A percentile compares a stretch with the other conserved stretches of the same genome.
Conservation (phyloP, 495 filamentous ascomycete genomes). For the Jackrogersella multiformis region DNA sequence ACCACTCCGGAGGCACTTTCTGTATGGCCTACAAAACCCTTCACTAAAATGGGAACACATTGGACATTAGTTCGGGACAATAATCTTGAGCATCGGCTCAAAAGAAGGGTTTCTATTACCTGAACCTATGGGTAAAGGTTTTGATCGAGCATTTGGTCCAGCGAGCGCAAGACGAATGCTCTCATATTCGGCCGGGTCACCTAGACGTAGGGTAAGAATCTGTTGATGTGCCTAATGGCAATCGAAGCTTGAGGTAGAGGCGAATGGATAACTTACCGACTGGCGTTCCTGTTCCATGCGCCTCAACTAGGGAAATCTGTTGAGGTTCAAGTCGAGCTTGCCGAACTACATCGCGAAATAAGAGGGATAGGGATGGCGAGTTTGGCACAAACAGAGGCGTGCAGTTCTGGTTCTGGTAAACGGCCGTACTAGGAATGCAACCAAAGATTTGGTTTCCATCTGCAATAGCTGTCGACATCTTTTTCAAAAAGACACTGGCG, state of each 20-base stretch:
- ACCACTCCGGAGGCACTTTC: constrained; percentile 56
- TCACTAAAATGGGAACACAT: no score
- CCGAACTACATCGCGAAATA: not conserved
- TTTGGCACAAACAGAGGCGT: not conserved
- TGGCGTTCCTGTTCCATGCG: not conserved
- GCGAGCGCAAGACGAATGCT: not conserved
- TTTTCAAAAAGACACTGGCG: constrained; percentile 60
- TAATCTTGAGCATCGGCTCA: no score
- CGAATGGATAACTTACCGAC: no score
- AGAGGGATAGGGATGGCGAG: not conserved
- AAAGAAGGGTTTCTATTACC: no score
- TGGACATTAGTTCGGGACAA: no score
- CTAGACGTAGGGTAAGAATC: no score
- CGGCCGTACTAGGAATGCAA: constrained; percentile 57
- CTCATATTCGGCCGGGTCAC: not conserved
- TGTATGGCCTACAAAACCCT: constrained; percentile 59
- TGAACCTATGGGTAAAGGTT: constrained; percentile 24
- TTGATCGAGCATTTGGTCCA: not conserved
- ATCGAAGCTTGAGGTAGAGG: no score
- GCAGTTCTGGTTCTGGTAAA: constrained; percentile 52
- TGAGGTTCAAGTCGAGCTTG: not conserved
- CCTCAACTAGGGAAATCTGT: not conserved
- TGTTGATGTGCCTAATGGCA: no score
- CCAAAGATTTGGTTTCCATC: constrained; percentile 60
- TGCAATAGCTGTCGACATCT: constrained; percentile 51